Evolutionary conservation across 2,329 filamentous ascomycete species (phyloP).

Genomic region (Ascochyta pisi): DNA sequence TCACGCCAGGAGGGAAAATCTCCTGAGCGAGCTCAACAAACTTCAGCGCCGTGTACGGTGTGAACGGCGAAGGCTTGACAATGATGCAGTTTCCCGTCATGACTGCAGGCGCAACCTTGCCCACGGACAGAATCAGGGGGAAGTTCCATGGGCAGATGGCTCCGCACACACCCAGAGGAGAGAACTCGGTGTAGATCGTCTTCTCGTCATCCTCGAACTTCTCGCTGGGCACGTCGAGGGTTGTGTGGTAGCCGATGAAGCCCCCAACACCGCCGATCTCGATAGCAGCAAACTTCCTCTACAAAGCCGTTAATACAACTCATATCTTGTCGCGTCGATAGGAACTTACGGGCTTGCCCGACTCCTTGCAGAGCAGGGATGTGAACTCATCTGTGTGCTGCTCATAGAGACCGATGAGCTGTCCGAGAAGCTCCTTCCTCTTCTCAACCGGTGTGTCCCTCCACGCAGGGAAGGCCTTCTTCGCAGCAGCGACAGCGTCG

Average conservation of each 20-base stretch:
- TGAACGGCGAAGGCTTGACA: constrained; percentile 64
- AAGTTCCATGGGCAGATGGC: constrained; percentile 57
- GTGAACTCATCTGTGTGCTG: constrained; percentile 41
- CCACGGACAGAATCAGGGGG: constrained; percentile 59
- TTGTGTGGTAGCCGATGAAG: constrained; percentile 50
- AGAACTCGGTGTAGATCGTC: constrained; percentile 55
- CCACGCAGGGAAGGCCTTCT: constrained; percentile 58
- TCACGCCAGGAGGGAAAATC: constrained; percentile 68
- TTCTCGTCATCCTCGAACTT: constrained; percentile 55
- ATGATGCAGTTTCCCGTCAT: constrained; percentile 64
- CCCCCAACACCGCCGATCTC: constrained; percentile 48
- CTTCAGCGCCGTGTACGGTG: constrained; percentile 66
- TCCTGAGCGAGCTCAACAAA: constrained; percentile 64
- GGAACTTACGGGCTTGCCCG: constrained; percentile 45
- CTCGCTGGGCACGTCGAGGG: constrained; percentile 48
- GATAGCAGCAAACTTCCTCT: constrained; percentile 51
- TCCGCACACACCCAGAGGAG: constrained; percentile 56
- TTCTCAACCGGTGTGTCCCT: constrained; percentile 42
- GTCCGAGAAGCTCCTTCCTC: constrained; percentile 41
- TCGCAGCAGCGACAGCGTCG: constrained; percentile 57
- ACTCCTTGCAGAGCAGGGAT: constrained; percentile 44
- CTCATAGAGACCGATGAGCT: constrained; percentile 35
- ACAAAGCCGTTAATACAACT: constrained; percentile 14
- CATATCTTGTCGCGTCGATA: too few relatives aligned
- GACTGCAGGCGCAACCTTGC: constrained; percentile 65